Conservation (phyloP, 2,329 filamentous ascomycete species). For the Corinectria fuckeliana region DNA sequence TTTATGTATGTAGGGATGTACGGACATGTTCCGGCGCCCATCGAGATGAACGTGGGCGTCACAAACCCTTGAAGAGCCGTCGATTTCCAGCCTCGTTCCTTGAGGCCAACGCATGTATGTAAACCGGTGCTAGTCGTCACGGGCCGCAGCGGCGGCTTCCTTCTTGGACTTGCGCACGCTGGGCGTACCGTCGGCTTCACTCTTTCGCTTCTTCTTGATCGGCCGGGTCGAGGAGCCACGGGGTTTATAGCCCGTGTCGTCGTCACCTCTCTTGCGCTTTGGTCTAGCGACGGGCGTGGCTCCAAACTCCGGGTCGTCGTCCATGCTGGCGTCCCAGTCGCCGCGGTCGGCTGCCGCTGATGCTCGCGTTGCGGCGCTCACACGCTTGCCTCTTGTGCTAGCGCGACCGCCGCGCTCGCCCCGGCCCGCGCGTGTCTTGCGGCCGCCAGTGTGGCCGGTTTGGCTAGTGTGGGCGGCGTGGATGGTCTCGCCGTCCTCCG, state of each 20-base stretch:
- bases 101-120: not conserved
- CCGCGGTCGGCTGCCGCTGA: constrained; percentile 31
- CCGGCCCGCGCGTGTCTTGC: constrained; percentile 45
- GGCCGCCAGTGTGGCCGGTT: constrained; percentile 39
- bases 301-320: constrained; percentile 45
- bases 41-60: constrained; percentile 10
- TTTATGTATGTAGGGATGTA: constrained; percentile 23
- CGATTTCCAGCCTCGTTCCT: not conserved
- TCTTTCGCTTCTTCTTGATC: constrained; percentile 66
- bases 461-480: no score
- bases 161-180: constrained; percentile 47
- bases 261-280: constrained; percentile 65
- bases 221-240: constrained; percentile 62
- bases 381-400: constrained; percentile 47
- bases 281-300: constrained; percentile 44
- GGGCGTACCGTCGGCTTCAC: constrained; percentile 51
- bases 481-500: constrained; percentile 44
- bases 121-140: constrained; percentile 40
- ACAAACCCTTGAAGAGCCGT: constrained; percentile 7
- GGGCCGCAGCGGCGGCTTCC: constrained; percentile 34
- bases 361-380: constrained; percentile 31
- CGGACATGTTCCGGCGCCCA: constrained; percentile 24
- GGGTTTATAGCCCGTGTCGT: constrained; percentile 65
- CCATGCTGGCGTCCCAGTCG: constrained; percentile 47
- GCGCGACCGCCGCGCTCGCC: constrained; percentile 48